Percentiles rank a stretch among this genome's conserved stretches.
Evolutionary conservation across 768 basidiomycete species (phyloP).

Genomic region (Mycena latifolia): DNA sequence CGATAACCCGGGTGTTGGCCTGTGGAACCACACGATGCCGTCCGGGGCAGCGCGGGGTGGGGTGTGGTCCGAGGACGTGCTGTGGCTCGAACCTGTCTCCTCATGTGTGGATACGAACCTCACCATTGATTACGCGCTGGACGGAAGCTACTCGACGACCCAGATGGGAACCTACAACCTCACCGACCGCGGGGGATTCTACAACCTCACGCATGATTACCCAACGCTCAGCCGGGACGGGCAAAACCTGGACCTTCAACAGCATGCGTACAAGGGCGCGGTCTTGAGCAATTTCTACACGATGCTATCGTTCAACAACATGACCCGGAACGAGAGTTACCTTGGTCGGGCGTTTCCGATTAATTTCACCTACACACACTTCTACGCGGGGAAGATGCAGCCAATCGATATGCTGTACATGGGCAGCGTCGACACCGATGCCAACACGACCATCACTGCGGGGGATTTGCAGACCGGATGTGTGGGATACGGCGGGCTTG

Average conservation of each 20-base stretch:
- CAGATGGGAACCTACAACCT: constrained; percentile 30
- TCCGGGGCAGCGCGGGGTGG: constrained; percentile 13
- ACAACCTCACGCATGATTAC: constrained; percentile 10
- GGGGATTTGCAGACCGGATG: constrained; percentile 22
- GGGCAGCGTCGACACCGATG: too few relatives aligned
- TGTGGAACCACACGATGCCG: constrained; percentile 36
- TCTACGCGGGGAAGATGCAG: constrained; percentile 21
- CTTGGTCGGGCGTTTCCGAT: constrained; percentile 29
- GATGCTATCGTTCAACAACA: constrained; percentile 30
- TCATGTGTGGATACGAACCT: constrained; percentile 41
- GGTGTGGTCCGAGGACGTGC: constrained; percentile 38
- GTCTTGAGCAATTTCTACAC: constrained; percentile 33
- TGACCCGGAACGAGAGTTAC: constrained; percentile 32
- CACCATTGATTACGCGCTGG: constrained; percentile 36
- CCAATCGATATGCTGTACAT: constrained; percentile 16
- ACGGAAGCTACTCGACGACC: not conserved
- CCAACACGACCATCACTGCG: not conserved
- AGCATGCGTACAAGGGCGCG: constrained; percentile 11
- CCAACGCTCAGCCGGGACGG: not conserved
- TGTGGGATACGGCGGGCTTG: constrained; percentile 35
- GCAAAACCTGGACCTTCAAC: not conserved
- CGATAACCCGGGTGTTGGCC: constrained; percentile 35
- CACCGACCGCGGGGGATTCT: constrained; percentile 16
- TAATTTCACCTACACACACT: constrained; percentile 7
- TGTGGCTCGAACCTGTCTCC: constrained; percentile 40